Evolutionary conservation across 345 rosid species (phyloP), one percentile per base, ranked within the genome.

Genomic region (Eucalyptus marginata): DNA sequence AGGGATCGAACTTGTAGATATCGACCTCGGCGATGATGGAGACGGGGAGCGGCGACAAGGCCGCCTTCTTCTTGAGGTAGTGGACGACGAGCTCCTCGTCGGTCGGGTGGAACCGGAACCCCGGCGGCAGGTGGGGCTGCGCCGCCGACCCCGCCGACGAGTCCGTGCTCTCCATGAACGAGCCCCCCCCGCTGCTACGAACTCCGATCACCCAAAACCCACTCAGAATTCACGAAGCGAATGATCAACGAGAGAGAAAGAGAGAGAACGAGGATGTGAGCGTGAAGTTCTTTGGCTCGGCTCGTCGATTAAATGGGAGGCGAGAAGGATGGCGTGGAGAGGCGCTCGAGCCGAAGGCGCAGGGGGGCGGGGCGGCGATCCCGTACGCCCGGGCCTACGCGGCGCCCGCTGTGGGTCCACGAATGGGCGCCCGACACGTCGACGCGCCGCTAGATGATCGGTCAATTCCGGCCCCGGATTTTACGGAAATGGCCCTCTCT

Each of bases 91-190:
- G 97, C 92, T 98, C 99, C 91, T 98, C 99, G n/a, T 98, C 99
- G 40, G 99, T 96, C 24, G 99, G 99, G 89, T 98, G 99, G 94
- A 98, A 98, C 44, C 99, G 91, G 94, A 98, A 98, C 8, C 99
- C 99, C 12, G 99, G 99, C 13, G 99, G 99, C 12, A 98, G 97
- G 76, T 94, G 96, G 3, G 97, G 99, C 90, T 96, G 96, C 44
- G 90, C 96, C 9, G 95, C 96, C 13, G 95, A 91, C 76, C 94
- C 93, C 29, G 95, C 92, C n/a, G 96, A 95, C 1, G 98, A 95
- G 89, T 95, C 96, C 43, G 97, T 93, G 89, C 98, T 94, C 93
- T 96, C 99, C 99, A 97, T 97, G 80, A 85, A 5, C 50, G 10
- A 54, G 17, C 56, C 46, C 56, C 56, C 56, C 58, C 58, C 58